Evolutionary conservation across 192 early-diverging fungal species (phyloP).

Genomic region (Coemansia sp.): DNA sequence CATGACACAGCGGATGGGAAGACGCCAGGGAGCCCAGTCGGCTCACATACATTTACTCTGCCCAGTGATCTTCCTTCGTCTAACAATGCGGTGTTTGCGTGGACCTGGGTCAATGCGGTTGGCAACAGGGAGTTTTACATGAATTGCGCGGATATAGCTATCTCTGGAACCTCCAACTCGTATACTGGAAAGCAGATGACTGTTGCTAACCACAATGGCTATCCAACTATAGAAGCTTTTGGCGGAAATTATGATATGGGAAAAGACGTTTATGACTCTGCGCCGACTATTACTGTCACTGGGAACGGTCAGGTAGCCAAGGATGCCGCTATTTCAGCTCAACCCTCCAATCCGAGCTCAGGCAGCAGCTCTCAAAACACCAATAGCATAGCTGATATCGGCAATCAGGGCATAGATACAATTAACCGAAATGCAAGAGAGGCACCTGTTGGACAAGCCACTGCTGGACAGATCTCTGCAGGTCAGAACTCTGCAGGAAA

Average conservation of each 20-base stretch:
- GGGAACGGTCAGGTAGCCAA: constrained; percentile 5
- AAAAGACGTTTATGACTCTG: constrained; percentile 5
- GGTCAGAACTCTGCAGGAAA: too few species aligned
- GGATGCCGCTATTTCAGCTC: not conserved
- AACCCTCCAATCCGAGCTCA: too few species aligned
- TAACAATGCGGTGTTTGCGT: constrained; percentile 54
- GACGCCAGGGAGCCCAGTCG: constrained; percentile 1
- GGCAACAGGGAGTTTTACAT: constrained; percentile 64
- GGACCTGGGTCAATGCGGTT: constrained; percentile 62
- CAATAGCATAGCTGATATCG: not conserved
- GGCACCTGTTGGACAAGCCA: too few species aligned
- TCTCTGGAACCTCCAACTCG: constrained; percentile 25
- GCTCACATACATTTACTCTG: constrained; percentile 32
- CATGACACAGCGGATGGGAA: not conserved
- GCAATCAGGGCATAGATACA: too few species aligned
- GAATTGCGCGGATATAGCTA: constrained; percentile 56
- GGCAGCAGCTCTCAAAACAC: too few species aligned
- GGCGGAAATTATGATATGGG: constrained; percentile 11
- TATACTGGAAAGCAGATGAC: constrained; percentile 38
- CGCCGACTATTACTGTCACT: constrained; percentile 14
- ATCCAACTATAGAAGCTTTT: constrained; percentile 27
- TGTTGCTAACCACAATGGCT: constrained; percentile 35
- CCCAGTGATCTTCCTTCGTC: constrained; percentile 44
- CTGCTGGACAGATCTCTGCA: too few species aligned
- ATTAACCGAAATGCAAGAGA: too few species aligned